Evolutionary conservation across 177 flowering plant genomes (phyloP).

Genomic region (Tripterygium wilfordii): DNA sequence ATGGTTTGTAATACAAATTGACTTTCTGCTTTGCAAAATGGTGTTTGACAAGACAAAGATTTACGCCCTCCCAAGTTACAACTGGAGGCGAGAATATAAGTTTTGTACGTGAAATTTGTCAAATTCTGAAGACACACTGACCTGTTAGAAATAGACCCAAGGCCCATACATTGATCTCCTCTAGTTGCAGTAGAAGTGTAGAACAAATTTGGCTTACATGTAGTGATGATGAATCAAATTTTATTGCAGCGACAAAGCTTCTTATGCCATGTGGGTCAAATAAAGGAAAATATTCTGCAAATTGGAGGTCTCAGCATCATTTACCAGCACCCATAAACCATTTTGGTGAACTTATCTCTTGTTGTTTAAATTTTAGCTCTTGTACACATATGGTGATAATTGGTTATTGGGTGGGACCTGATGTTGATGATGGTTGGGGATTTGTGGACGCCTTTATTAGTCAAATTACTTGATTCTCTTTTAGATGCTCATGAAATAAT

Average conservation of each 20-base stretch:
- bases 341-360: constrained; percentile 13
- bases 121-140: no score
- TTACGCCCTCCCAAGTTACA: no score
- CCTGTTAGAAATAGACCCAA: no score
- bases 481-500: background rate
- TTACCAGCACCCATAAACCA: constrained; percentile 8
- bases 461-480: constrained; percentile 20
- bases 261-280: constrained; percentile 3
- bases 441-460: constrained; percentile 61
- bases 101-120: no score
- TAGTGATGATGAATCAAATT: no score
- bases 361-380: constrained; percentile 21
- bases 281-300: constrained; percentile 10
- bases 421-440: constrained; percentile 86
- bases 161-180: no score
- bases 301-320: constrained; percentile 5
- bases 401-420: constrained; percentile 94
- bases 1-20: no score
- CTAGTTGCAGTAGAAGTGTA: no score
- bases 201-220: no score
- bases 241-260: constrained; percentile 30
- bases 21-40: no score
- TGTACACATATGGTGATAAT: constrained; percentile 20
- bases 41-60: no score
- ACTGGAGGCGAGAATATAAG: no score